A percentile compares a stretch with the other conserved stretches of the same genome.
Evolutionary conservation across 2,329 filamentous ascomycete species (phyloP).

Genomic region (Thielaviopsis cerberus): DNA sequence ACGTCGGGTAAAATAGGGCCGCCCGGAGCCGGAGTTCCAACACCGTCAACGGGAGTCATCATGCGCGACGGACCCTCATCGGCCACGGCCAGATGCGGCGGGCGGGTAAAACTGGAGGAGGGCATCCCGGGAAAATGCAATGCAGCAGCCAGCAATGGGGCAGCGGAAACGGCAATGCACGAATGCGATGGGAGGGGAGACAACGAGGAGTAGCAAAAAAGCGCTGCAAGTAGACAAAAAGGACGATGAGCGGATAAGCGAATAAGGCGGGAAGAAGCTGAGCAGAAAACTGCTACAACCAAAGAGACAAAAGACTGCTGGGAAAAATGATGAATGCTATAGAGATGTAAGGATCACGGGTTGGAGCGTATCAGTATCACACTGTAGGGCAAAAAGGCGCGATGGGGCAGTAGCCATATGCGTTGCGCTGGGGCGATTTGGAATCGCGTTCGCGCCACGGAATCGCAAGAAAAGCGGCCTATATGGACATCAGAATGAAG

Average conservation of each 20-base stretch:
- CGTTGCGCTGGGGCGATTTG: constrained; percentile 4
- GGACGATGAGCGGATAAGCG: not conserved
- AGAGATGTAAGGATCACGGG: constrained; percentile 2
- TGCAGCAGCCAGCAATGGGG: no score
- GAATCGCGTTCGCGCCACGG: constrained; percentile 10
- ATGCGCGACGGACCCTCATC: constrained; percentile 40
- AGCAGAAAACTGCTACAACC: not conserved
- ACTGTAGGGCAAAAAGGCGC: constrained; percentile 5
- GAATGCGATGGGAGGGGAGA: not conserved
- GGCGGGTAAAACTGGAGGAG: constrained; percentile 3
- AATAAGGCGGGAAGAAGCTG: not conserved
- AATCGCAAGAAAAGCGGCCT: not conserved
- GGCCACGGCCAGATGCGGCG: constrained; percentile 10
- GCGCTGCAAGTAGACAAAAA: not conserved
- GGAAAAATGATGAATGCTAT: not conserved
- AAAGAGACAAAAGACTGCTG: not conserved
- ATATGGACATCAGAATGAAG: constrained; percentile 11
- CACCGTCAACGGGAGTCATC: constrained; percentile 32
- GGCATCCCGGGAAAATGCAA: not conserved
- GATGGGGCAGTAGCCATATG: constrained; percentile 1
- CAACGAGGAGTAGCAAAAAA: not conserved
- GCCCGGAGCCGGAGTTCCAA: constrained; percentile 13
- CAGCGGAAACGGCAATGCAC: not conserved
- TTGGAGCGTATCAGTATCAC: constrained; percentile 4
- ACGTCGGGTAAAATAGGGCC: constrained; percentile 3